These are phyloP conservation scores for Citrullus amarus DNA, from an alignment of 306 rosid genomes.

Conservation along the genomic window DNA sequence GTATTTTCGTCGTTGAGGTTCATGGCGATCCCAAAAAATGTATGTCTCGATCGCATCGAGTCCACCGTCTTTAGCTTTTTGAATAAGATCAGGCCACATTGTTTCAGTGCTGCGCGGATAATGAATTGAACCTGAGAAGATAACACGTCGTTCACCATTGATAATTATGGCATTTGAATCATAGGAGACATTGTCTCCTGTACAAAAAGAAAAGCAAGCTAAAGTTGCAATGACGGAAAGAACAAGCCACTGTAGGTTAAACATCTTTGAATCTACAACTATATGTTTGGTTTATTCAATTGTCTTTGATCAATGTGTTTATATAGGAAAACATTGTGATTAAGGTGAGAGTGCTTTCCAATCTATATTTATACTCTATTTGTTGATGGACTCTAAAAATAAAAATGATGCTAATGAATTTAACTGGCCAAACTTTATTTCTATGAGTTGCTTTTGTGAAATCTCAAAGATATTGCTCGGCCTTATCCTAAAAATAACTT, in stretches of 20 bases:
- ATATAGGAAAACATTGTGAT: background rate
- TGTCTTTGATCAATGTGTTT: background rate
- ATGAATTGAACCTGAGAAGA: background rate
- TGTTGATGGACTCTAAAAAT: background rate
- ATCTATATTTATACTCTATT: background rate
- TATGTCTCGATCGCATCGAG: too few species aligned
- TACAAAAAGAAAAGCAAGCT: background rate
- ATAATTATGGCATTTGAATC: background rate
- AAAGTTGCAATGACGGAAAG: background rate
- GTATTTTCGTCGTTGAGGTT: conserved; percentile 14
- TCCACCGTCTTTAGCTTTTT: too few species aligned
- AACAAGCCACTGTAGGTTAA: background rate
- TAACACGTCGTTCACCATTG: background rate
- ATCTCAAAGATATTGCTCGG: too few species aligned
- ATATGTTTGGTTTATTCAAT: background rate
- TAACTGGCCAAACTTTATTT: background rate
- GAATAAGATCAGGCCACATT: conserved; percentile 5
- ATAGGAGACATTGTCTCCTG: background rate
- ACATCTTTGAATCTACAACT: background rate
- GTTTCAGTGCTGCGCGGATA: background rate
- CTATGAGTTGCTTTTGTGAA: background rate
- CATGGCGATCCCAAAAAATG: too few species aligned
- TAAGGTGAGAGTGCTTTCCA: background rate
- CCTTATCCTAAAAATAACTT: background rate
- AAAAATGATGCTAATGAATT: background rate